Evolutionary conservation across 192 early-diverging fungal species (phyloP).

Genomic region (Backusella liffmaniae): DNA sequence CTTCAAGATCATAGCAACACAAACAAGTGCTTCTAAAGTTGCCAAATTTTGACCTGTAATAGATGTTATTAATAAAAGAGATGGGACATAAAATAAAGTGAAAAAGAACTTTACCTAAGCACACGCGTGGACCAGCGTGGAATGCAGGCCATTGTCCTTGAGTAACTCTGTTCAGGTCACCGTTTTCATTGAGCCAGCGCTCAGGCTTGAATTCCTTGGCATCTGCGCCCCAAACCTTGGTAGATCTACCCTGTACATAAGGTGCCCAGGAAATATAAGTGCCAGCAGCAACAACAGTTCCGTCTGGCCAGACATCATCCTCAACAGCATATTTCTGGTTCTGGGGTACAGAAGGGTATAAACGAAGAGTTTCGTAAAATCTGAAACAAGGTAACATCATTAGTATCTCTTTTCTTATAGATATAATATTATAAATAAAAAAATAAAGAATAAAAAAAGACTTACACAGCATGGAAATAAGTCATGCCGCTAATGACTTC

Average conservation of each 20-base stretch:
- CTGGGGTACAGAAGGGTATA: slow-evolving; percentile 65
- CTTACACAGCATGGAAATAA: slow-evolving; percentile 43
- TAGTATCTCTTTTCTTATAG: not conserved
- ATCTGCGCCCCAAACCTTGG: slow-evolving; percentile 63
- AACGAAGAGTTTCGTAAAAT: slow-evolving; percentile 56
- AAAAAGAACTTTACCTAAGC: slow-evolving; percentile 6
- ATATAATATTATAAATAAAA: slow-evolving; percentile 27
- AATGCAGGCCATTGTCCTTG: slow-evolving; percentile 55
- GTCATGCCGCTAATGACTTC: slow-evolving; percentile 30
- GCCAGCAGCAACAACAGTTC: slow-evolving; percentile 50
- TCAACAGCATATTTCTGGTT: slow-evolving; percentile 54
- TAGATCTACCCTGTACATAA: slow-evolving; percentile 51
- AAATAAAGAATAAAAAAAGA: not conserved
- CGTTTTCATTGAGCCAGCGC: slow-evolving; percentile 55
- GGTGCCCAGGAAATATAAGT: slow-evolving; percentile 47
- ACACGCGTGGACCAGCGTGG: slow-evolving; percentile 52
- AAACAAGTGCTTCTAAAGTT: slow-evolving; percentile 43
- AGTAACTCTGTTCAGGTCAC: slow-evolving; percentile 29
- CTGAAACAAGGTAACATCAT: not conserved
- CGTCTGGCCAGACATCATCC: slow-evolving; percentile 63
- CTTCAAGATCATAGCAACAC: slow-evolving; percentile 37
- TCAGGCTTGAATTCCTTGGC: slow-evolving; percentile 63
- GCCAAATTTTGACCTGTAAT: slow-evolving; percentile 42
- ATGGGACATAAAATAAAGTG: not conserved
- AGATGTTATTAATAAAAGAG: not conserved